Conservation (phyloP, 192 early-diverging fungal species). For the Cetraspora pellucida region DNA sequence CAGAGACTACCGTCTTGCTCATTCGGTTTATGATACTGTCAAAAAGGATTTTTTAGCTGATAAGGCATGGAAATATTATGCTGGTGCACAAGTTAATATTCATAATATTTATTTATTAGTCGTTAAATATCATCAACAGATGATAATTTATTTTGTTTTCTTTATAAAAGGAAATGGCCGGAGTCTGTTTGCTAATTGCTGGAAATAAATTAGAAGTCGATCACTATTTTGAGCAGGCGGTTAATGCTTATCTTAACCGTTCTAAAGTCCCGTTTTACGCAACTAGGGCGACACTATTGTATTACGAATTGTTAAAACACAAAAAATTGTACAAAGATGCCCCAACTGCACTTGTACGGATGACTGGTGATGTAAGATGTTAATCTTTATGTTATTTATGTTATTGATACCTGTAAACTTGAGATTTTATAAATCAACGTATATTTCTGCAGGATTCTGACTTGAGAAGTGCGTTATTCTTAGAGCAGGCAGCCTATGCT, state of each 20-base stretch:
- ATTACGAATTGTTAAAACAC: slow-evolving; percentile 81
- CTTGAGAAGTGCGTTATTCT: slow-evolving; percentile 72
- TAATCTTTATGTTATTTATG: no score
- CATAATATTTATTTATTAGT: not conserved
- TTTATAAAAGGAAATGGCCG: slow-evolving; percentile 80
- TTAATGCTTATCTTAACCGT: slow-evolving; percentile 69
- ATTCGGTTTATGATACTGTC: slow-evolving; percentile 85
- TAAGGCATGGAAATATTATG: slow-evolving; percentile 77
- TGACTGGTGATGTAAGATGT: slow-evolving; percentile 69
- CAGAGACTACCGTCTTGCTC: slow-evolving; percentile 88
- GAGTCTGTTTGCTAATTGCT: slow-evolving; percentile 75
- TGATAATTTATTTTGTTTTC: not conserved
- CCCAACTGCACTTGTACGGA: slow-evolving; percentile 65
- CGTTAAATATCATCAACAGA: not conserved
- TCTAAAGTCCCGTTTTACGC: slow-evolving; percentile 65
- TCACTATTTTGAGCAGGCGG: slow-evolving; percentile 73
- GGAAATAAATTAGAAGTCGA: slow-evolving; percentile 53
- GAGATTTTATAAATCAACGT: not conserved
- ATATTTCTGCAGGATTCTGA: slow-evolving; percentile 64
- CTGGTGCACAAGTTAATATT: slow-evolving; percentile 60
- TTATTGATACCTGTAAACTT: not conserved
- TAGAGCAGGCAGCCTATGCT: slow-evolving; percentile 90
- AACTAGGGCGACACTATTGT: slow-evolving; percentile 70
- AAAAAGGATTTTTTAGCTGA: slow-evolving; percentile 82
- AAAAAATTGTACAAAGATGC: slow-evolving; percentile 70